Conservation (phyloP, 805 yeast species). For the Starmerella powellii region DNA sequence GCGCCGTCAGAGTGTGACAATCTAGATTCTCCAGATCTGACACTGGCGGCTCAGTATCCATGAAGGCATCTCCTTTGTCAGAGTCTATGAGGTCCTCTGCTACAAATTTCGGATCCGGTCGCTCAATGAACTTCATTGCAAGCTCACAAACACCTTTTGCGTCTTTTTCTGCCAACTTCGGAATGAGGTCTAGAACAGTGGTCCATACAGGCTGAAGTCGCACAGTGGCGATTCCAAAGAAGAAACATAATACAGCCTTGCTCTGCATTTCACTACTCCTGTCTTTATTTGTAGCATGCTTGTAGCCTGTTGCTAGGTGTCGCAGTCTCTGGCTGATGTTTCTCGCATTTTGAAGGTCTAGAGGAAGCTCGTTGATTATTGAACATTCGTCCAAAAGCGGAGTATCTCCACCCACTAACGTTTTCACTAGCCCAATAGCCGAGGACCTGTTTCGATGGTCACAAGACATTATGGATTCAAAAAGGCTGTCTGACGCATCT, state of each 20-base stretch:
- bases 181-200: slow-evolving; percentile 52
- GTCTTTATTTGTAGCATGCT: slow-evolving; percentile 20
- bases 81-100: background rate
- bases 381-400: slow-evolving; percentile 37
- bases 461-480: slow-evolving; percentile 13
- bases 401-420: background rate
- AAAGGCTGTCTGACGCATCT: background rate
- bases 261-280: slow-evolving; percentile 24
- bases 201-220: slow-evolving; percentile 80
- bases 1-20: background rate
- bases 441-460: slow-evolving; percentile 13
- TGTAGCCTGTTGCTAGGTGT: slow-evolving; percentile 38
- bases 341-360: slow-evolving; percentile 56
- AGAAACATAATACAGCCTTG: slow-evolving; percentile 35
- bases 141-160: slow-evolving; percentile 44
- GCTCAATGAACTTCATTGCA: slow-evolving; percentile 28
- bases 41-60: background rate
- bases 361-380: slow-evolving; percentile 60
- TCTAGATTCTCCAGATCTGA: no score
- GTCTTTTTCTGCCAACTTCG: slow-evolving; percentile 34
- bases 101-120: background rate
- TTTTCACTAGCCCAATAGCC: slow-evolving; percentile 12
- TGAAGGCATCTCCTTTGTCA: no score
- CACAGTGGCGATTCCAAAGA: slow-evolving; percentile 61
- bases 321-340: slow-evolving; percentile 63